These are phyloP conservation scores for Recurvomyces mirabilis DNA, from an alignment of 495 filamentous ascomycete genomes.

Conservation along the genomic window DNA sequence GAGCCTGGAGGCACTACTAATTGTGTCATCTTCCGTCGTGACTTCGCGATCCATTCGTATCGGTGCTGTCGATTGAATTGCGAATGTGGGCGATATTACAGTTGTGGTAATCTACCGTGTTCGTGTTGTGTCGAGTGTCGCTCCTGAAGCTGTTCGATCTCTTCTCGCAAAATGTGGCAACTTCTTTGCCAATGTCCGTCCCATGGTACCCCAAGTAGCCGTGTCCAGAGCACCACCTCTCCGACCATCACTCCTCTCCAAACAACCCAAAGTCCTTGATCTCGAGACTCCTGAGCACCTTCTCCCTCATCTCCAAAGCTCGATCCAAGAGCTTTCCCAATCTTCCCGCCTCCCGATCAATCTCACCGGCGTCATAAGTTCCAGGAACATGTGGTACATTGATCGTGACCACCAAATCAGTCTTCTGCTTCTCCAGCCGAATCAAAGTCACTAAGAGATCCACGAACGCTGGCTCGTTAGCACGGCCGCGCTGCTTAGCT, in stretches of 20 bases:
- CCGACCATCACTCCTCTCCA: constrained; percentile 28
- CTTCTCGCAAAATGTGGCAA: too few species aligned
- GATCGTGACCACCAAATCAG: constrained; percentile 79
- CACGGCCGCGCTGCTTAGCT: constrained; percentile 7
- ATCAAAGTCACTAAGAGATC: constrained; percentile 60
- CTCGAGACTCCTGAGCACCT: constrained; percentile 58
- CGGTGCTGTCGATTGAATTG: too few species aligned
- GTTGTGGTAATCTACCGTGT: too few species aligned
- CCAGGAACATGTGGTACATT: constrained; percentile 67
- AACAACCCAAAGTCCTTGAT: constrained; percentile 80
- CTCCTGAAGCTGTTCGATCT: too few species aligned
- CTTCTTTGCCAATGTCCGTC: too few species aligned
- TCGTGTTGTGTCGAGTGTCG: too few species aligned
- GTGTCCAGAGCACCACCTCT: too few species aligned
- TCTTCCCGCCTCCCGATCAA: constrained; percentile 49
- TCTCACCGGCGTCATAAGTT: constrained; percentile 53
- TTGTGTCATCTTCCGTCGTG: too few species aligned
- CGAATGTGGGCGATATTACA: too few species aligned
- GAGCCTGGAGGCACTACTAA: too few species aligned
- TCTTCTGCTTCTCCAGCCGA: constrained; percentile 58
- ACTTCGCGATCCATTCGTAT: too few species aligned
- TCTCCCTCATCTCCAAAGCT: constrained; percentile 46
- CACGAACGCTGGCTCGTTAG: constrained; percentile 36
- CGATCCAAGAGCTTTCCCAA: constrained; percentile 50
- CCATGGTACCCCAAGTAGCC: too few species aligned